Conservation (phyloP, 352 stramenopile species). For the Phytopythium ostracodes region DNA sequence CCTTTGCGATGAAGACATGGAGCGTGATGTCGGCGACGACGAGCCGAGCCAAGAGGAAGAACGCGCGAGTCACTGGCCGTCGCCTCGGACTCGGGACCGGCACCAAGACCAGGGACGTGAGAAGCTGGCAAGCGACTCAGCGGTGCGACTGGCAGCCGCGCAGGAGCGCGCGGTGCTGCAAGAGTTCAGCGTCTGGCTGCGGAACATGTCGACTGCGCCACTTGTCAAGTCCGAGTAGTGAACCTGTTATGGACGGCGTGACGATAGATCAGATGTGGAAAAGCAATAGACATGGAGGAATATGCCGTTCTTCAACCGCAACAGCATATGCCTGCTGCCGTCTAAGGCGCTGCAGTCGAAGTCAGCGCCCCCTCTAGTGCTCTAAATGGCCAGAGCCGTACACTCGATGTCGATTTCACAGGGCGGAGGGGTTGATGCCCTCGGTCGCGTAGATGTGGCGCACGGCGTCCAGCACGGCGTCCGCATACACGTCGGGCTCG, state of each 20-base stretch:
- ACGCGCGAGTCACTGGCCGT: conserved; percentile 1
- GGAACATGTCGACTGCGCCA: conserved; percentile 33
- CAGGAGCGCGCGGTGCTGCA: conserved; percentile 80
- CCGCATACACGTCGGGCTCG: conserved; percentile 51
- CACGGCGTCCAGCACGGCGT: conserved; percentile 72
- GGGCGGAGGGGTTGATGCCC: conserved; percentile 32
- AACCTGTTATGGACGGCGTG: neutral
- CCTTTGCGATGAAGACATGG: conserved; percentile 68
- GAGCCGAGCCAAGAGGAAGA: conserved; percentile 1
- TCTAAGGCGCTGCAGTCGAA: neutral
- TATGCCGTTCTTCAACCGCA: neutral
- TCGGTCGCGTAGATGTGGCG: conserved; percentile 69
- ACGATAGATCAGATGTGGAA: neutral
- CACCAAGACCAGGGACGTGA: neutral
- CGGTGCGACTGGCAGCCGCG: conserved; percentile 23
- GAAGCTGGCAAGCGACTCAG: conserved; percentile 7
- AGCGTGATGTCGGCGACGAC: conserved; percentile 25
- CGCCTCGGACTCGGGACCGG: neutral
- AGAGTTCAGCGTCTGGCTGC: conserved; percentile 76
- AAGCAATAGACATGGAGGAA: neutral
- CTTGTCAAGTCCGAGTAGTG: neutral
- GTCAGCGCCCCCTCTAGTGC: neutral
- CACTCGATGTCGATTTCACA: conserved; percentile 14
- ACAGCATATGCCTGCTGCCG: too few relatives aligned
- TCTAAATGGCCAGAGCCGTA: neutral